A percentile compares a stretch with the other conserved stretches of the same genome.
These are phyloP conservation scores for Hericium coralloides DNA, from an alignment of 768 basidiomycete species.

Conservation along the genomic window DNA sequence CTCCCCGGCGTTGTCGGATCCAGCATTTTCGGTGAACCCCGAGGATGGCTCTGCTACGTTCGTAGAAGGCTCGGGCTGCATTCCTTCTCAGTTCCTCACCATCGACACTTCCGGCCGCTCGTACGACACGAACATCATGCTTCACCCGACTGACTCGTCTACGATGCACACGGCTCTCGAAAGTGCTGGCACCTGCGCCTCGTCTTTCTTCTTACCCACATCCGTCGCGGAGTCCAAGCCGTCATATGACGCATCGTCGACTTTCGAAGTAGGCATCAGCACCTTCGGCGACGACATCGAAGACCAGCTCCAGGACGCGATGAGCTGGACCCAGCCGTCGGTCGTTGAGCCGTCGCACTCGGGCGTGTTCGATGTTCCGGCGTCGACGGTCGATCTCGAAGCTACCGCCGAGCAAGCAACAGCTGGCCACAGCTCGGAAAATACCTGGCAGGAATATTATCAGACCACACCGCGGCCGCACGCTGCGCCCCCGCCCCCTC, in stretches of 20 bases:
- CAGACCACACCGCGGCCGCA: not conserved
- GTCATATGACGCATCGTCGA: conserved; percentile 7
- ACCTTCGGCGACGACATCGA: conserved; percentile 9
- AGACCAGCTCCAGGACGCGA: conserved; percentile 11
- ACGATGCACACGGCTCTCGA: conserved; percentile 16
- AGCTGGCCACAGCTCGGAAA: conserved; percentile 4
- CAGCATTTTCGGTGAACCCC: conserved; percentile 5
- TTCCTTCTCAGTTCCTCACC: conserved; percentile 6
- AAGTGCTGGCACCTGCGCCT: conserved; percentile 5
- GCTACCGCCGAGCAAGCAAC: conserved; percentile 9
- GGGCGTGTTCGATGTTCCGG: conserved; percentile 2
- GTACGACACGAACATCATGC: conserved; percentile 12
- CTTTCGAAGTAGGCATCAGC: conserved; percentile 15
- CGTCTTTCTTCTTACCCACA: conserved; percentile 7
- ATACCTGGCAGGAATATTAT: conserved; percentile 6
- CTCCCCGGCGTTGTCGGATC: conserved; percentile 13
- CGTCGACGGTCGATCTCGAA: conserved; percentile 12
- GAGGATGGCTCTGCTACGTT: conserved; percentile 10
- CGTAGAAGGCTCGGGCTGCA: conserved; percentile 2
- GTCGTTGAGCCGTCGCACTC: conserved; percentile 1
- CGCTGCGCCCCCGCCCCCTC: not conserved
- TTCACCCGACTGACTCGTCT: conserved; percentile 10
- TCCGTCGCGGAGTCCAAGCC: conserved; percentile 10
- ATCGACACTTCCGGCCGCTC: conserved; percentile 5
- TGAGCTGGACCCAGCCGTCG: conserved; percentile 15